Base-by-base conservation (phyloP, 768 basidiomycete genomes). In the Suillus weaverae region DNA sequence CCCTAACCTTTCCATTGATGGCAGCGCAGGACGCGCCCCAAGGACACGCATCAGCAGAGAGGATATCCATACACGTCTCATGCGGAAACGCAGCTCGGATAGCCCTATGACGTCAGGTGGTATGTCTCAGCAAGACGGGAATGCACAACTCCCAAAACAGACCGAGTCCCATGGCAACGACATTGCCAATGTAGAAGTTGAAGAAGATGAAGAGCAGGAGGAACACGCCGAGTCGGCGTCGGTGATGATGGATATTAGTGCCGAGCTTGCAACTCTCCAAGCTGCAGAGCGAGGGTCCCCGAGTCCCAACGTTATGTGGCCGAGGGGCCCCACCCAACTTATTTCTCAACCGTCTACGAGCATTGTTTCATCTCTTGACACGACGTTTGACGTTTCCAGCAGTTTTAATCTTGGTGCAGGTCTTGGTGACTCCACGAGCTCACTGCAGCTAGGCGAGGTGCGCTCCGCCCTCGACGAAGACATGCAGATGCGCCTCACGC, bases 401-500 rank as follows among this genome's bases (percentile, higher is more conserved):
- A 69, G 69, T 20, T 70, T 70, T 26, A 61, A 70, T 32, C 63
- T 71, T 32, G 65, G 74, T 32, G 62, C 70, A 41, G 68, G 68
- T 60, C 54, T 73, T 59, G 71, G 78, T 69, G 68, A 81, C 77
- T 83, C 81, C 16, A 73, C 83, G 71, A 81, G 81, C 10, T 80
- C 83, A 57, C 80, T 86, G 33, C 83, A 86, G 68, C 86, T 88
- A n/a, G 83, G 85, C 66, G 89, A 90, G 55, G 89, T 89, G 84
- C 85, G 85, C 65, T 88, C 87, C 65, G 89, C 89, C 7, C 80
- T 91, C 38, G 90, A 91, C 71, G 85, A 85, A 57, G 83, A 83
- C 57, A 80, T 89, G 30, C 81, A 84, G 66, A 76, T 81, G 63
- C 79, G 84, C 46, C 70, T 87, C 60, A 67, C 81, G 71, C 78